phyloP scores from a whole-genome alignment of 2,329 filamentous ascomycete species.

The Epichloe uncinata region DNA sequence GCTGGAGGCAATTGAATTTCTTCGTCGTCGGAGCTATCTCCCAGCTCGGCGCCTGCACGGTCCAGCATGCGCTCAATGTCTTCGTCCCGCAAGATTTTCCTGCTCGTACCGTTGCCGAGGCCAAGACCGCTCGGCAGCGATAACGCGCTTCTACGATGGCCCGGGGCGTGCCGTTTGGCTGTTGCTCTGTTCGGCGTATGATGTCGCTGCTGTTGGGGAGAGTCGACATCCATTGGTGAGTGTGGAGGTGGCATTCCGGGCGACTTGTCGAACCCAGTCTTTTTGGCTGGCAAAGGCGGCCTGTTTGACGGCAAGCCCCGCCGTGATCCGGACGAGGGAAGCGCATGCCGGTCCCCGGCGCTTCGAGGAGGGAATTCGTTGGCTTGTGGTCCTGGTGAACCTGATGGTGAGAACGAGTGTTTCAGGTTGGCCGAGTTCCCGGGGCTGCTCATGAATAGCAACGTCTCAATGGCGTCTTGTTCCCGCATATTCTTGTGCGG shows the following conservation, averaged over 20 bases:
- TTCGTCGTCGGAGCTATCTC: conserved; percentile 44
- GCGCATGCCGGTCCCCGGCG: conserved; percentile 16
- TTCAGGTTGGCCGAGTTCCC: conserved; percentile 55
- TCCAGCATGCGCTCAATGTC: conserved; percentile 48
- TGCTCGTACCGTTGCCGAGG: conserved; percentile 22
- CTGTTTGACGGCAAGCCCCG: conserved; percentile 39
- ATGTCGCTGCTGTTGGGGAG: conserved; percentile 17
- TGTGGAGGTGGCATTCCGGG: conserved; percentile 22
- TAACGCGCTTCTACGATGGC: conserved; percentile 27
- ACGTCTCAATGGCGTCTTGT: conserved; percentile 67
- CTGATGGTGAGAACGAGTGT: conserved; percentile 35
- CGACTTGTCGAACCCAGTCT: conserved; percentile 35
- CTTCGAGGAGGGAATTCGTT: conserved; percentile 6
- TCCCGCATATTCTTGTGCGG: conserved; percentile 31
- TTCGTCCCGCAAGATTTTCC: conserved; percentile 33
- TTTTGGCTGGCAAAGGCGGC: conserved; percentile 30
- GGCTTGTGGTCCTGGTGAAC: conserved; percentile 20
- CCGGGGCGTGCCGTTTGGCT: conserved; percentile 31
- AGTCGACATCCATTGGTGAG: conserved; percentile 35
- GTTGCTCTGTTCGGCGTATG: conserved; percentile 20
- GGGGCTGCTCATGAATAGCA: conserved; percentile 72
- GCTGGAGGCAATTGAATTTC: conserved; percentile 37
- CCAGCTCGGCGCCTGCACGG: conserved; percentile 32
- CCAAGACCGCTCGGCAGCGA: conserved; percentile 38
- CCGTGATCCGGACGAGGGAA: conserved; percentile 37